phyloP scores from a whole-genome alignment of 441 rosid genomes.

The Populus hybrid region DNA sequence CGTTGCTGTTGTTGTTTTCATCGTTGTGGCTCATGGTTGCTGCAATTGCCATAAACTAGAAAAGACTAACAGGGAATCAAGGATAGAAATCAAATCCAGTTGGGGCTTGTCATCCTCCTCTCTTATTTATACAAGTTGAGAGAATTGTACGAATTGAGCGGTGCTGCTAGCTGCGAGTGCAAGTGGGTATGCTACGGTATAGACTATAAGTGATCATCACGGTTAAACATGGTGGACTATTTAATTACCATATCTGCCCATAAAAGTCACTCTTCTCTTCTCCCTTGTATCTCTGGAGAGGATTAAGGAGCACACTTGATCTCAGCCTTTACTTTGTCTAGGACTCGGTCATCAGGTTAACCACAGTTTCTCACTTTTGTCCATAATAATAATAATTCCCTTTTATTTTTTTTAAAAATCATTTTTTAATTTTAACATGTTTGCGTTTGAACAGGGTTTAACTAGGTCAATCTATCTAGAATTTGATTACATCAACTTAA shows the following conservation, averaged over 20 bases:
- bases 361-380: no score
- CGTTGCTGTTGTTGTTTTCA: slow-evolving; percentile 7
- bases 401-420: no score
- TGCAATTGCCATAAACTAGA: slow-evolving; percentile 65
- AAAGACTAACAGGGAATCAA: neutral
- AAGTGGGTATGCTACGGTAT: neutral
- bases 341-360: no score
- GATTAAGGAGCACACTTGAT: no score
- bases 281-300: neutral
- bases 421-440: no score
- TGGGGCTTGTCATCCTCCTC: neutral
- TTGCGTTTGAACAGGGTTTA: no score
- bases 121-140: slow-evolving; percentile 11
- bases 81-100: slow-evolving; percentile 9
- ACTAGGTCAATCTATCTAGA: no score
- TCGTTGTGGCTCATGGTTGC: slow-evolving; percentile 47
- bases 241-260: neutral
- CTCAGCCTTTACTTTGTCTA: no score
- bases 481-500: no score
- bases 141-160: slow-evolving; percentile 32
- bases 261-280: neutral
- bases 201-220: neutral
- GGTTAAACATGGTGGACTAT: neutral
- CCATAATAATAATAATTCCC: no score
- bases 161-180: slow-evolving; percentile 9